phyloP scores from a whole-genome alignment of 768 basidiomycete genomes.

The Daedaleopsis sinensis region DNA sequence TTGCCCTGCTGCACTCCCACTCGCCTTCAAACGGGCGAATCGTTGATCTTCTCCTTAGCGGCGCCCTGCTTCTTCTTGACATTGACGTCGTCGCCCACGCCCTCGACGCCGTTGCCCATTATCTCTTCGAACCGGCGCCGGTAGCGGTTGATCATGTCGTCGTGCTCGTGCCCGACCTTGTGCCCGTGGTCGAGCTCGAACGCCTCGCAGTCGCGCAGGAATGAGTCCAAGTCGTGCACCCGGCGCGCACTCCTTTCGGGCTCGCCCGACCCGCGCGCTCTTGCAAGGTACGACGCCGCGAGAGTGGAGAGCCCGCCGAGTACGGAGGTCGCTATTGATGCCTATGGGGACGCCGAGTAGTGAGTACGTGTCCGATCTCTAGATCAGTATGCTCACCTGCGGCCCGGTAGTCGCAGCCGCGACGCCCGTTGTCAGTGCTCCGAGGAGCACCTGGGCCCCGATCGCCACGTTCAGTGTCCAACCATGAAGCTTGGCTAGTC shows the following conservation, averaged over 20 bases:
- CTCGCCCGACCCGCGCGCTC: constrained; percentile 68
- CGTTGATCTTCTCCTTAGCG: constrained; percentile 9
- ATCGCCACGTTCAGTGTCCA: constrained; percentile 53
- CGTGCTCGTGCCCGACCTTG: constrained; percentile 38
- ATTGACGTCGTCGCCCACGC: constrained; percentile 16
- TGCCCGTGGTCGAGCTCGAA: constrained; percentile 59
- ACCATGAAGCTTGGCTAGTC: constrained; percentile 34
- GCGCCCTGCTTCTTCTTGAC: constrained; percentile 8
- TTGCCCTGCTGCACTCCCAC: background rate
- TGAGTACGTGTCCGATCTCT: background rate
- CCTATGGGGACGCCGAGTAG: constrained; percentile 25
- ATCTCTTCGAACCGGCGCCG: constrained; percentile 50
- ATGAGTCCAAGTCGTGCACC: constrained; percentile 65
- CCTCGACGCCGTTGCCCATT: constrained; percentile 40
- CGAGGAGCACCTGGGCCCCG: constrained; percentile 62
- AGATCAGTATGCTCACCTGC: constrained; percentile 1
- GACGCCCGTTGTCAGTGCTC: constrained; percentile 68
- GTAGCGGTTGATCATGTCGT: constrained; percentile 35
- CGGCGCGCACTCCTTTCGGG: constrained; percentile 64
- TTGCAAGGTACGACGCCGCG: constrained; percentile 73
- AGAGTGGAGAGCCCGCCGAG: constrained; percentile 67
- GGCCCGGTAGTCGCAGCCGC: constrained; percentile 49
- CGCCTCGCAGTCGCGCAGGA: constrained; percentile 61
- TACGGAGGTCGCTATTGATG: constrained; percentile 42
- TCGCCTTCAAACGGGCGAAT: constrained; percentile 2